Conservation (phyloP, 495 filamentous ascomycete species). For the Oidiodendron maius region DNA sequence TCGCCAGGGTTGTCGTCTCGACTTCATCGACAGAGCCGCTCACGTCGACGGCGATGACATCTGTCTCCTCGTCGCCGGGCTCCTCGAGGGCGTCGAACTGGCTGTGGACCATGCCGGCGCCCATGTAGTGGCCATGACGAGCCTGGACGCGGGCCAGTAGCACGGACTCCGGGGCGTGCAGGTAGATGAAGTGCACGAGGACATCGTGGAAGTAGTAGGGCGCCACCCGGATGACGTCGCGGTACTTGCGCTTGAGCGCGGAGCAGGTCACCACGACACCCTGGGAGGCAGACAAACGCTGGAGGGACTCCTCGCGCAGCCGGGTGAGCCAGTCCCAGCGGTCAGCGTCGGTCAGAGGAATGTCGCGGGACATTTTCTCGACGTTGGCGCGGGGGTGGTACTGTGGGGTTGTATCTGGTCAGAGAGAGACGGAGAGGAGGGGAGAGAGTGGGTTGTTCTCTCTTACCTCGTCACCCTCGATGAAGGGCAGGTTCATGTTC, state of each 20-base stretch:
- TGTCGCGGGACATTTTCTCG: constrained; percentile 86
- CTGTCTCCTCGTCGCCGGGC: constrained; percentile 69
- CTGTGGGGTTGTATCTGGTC: constrained; percentile 37
- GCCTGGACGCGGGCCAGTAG: constrained; percentile 67
- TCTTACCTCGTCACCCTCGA: constrained; percentile 94
- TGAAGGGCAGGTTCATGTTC: constrained; percentile 67
- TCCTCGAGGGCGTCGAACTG: constrained; percentile 83
- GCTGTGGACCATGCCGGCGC: constrained; percentile 91
- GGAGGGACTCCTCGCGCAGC: constrained; percentile 74
- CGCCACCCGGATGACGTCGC: constrained; percentile 90
- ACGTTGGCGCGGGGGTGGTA: constrained; percentile 82
- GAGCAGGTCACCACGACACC: constrained; percentile 96
- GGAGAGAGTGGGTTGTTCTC: background rate
- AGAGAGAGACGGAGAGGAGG: background rate
- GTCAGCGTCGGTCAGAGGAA: constrained; percentile 87
- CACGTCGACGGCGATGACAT: constrained; percentile 82
- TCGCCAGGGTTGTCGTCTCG: constrained; percentile 53
- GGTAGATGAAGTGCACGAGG: constrained; percentile 88
- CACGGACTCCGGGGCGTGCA: constrained; percentile 67
- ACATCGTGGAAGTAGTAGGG: constrained; percentile 60
- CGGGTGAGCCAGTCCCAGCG: constrained; percentile 97
- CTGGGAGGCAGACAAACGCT: constrained; percentile 37
- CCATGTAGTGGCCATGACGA: constrained; percentile 91
- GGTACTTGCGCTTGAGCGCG: constrained; percentile 93
- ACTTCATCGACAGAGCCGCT: constrained; percentile 59